phyloP scores from a whole-genome alignment of 164 flowering plant species.

The Platanus orientalis region DNA sequence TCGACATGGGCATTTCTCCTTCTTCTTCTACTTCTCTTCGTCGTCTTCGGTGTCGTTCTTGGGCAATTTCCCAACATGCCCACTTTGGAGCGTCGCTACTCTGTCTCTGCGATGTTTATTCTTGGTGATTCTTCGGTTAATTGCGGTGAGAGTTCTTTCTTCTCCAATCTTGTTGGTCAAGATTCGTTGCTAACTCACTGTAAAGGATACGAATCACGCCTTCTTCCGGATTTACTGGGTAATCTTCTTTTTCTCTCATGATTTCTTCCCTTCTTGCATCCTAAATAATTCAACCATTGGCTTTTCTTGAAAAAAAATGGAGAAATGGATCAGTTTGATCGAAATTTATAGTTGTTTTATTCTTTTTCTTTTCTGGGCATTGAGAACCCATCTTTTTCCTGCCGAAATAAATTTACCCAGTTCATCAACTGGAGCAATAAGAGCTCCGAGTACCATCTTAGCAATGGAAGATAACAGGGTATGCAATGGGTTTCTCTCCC shows the following conservation, averaged over 20 bases:
- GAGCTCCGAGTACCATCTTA: not conserved
- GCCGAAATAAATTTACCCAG: not conserved
- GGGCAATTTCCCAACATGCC: not conserved
- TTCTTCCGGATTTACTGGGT: slow-evolving; percentile 70
- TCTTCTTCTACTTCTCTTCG: not conserved
- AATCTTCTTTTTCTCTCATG: slow-evolving; percentile 13
- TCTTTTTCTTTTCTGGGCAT: too few relatives aligned
- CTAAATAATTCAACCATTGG: not conserved
- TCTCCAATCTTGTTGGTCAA: slow-evolving; percentile 34
- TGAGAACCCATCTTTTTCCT: not conserved
- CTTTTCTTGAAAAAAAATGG: too few relatives aligned
- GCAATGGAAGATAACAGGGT: not conserved
- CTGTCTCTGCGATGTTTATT: slow-evolving; percentile 37
- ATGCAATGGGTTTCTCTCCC: not conserved
- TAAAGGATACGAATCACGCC: slow-evolving; percentile 35
- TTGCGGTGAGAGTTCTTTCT: slow-evolving; percentile 53
- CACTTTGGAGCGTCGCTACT: not conserved
- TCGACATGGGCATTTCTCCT: not conserved
- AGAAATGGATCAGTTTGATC: not conserved
- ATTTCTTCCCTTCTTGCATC: slow-evolving; percentile 7
- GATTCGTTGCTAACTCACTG: slow-evolving; percentile 47
- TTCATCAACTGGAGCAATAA: not conserved
- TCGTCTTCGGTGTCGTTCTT: not conserved
- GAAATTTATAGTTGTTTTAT: not conserved
- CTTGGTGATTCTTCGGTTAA: slow-evolving; percentile 80